Evolutionary conservation across 2,329 filamentous ascomycete species (phyloP).

Genomic region (Fusarium temperatum): DNA sequence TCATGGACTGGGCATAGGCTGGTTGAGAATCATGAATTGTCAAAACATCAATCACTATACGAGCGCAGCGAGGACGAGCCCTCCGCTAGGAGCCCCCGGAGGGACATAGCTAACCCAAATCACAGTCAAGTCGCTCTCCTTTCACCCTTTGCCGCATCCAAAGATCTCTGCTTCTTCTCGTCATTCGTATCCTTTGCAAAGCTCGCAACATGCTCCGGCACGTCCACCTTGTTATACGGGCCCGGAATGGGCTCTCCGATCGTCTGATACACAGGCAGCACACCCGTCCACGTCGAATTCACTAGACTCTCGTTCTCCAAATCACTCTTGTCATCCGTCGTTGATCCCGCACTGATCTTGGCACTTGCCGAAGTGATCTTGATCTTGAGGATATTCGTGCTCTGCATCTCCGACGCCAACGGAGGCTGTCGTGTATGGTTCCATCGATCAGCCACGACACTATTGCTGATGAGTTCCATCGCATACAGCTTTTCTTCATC

Average conservation of each 20-base stretch:
- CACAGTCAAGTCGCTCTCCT: slow-evolving; percentile 5
- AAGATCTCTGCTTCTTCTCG: slow-evolving; percentile 38
- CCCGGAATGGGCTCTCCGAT: slow-evolving; percentile 72
- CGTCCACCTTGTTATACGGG: slow-evolving; percentile 65
- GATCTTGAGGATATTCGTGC: slow-evolving; percentile 77
- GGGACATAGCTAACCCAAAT: background rate
- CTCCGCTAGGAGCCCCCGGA: background rate
- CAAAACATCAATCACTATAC: background rate
- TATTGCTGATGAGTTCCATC: slow-evolving; percentile 81
- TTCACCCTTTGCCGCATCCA: slow-evolving; percentile 41
- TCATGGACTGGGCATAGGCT: no score
- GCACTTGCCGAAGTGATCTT: slow-evolving; percentile 75
- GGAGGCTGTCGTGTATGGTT: slow-evolving; percentile 74
- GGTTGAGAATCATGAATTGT: fast-evolving
- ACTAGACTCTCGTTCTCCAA: slow-evolving; percentile 54
- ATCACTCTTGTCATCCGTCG: slow-evolving; percentile 63
- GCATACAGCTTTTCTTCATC: slow-evolving; percentile 78
- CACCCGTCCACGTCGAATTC: slow-evolving; percentile 63
- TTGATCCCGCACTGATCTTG: slow-evolving; percentile 75
- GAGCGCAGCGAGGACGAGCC: background rate
- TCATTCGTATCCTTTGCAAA: slow-evolving; percentile 51
- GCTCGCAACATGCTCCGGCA: slow-evolving; percentile 68
- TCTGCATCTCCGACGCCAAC: slow-evolving; percentile 76
- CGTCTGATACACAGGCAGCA: slow-evolving; percentile 69
- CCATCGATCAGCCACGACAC: slow-evolving; percentile 76